Conservation (phyloP, 2,329 filamentous ascomycete species). For the Pseudopyricularia javanii region DNA sequence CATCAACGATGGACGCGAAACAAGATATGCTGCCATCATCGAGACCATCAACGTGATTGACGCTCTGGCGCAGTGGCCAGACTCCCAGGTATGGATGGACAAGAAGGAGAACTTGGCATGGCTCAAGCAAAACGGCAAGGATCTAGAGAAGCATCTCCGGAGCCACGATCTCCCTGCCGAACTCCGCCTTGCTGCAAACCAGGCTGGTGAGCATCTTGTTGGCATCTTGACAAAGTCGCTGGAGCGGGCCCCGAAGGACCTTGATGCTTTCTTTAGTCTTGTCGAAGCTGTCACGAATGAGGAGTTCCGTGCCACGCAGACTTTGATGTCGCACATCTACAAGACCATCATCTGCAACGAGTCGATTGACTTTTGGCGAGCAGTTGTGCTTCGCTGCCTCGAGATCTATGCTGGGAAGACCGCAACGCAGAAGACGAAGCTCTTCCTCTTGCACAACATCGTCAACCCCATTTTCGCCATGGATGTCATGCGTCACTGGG, state of each 20-base stretch:
- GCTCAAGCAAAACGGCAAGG: constrained; percentile 58
- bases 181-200: constrained; percentile 74
- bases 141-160: constrained; percentile 64
- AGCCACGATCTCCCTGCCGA: constrained; percentile 56
- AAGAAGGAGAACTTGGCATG: constrained; percentile 48
- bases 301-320: constrained; percentile 66
- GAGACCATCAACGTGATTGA: constrained; percentile 81
- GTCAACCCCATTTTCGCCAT: constrained; percentile 94
- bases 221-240: constrained; percentile 73
- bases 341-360: constrained; percentile 70
- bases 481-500: constrained; percentile 82
- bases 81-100: constrained; percentile 59
- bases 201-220: constrained; percentile 82
- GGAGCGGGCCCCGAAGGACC: constrained; percentile 57
- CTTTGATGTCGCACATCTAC: constrained; percentile 75
- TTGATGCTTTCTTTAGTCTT: constrained; percentile 75
- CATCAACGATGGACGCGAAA: constrained; percentile 55
- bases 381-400: constrained; percentile 71
- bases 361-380: constrained; percentile 76
- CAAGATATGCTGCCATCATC: constrained; percentile 56
- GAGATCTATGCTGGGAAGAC: constrained; percentile 73
- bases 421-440: constrained; percentile 79
- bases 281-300: constrained; percentile 75
- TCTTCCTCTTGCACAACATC: constrained; percentile 81
- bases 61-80: constrained; percentile 57